Conservation (phyloP, 495 filamentous ascomycete species). For the Hypoxylon intermedium region DNA sequence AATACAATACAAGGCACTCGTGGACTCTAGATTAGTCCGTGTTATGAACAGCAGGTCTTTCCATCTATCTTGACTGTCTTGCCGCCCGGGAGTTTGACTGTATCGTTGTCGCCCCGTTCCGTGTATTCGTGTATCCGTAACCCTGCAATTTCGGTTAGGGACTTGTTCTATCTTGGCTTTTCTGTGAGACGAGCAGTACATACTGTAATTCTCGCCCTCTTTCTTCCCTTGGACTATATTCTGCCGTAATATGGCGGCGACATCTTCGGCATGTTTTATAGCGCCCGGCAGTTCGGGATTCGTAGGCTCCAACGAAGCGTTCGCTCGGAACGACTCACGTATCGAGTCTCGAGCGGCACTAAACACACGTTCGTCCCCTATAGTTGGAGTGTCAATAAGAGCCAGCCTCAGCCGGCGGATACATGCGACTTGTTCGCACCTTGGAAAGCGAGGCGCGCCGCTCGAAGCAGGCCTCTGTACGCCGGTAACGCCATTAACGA, state of each 20-base stretch:
- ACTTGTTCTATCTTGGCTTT: slow-evolving; percentile 3
- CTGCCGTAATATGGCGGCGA: slow-evolving; percentile 77
- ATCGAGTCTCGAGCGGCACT: slow-evolving; percentile 72
- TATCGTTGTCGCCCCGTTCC: slow-evolving; percentile 91
- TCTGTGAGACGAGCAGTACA: slow-evolving; percentile 37
- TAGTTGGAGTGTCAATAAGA: no score
- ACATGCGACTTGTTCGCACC: slow-evolving; percentile 58
- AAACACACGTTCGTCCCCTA: slow-evolving; percentile 73
- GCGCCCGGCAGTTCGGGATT: slow-evolving; percentile 56
- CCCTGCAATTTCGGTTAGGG: slow-evolving; percentile 55
- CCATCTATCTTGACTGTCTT: slow-evolving; percentile 54
- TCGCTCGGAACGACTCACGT: slow-evolving; percentile 72
- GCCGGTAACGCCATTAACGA: slow-evolving; percentile 71
- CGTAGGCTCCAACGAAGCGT: slow-evolving; percentile 62
- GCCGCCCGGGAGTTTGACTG: slow-evolving; percentile 66
- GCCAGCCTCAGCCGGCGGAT: no score
- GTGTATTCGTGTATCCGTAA: slow-evolving; percentile 88
- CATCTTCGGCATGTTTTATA: slow-evolving; percentile 80
- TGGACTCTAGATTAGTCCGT: slow-evolving; percentile 45
- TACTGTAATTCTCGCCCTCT: slow-evolving; percentile 70
- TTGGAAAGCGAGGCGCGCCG: slow-evolving; percentile 81
- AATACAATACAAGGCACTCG: slow-evolving; percentile 42
- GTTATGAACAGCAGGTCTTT: slow-evolving; percentile 53
- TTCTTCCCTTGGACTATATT: slow-evolving; percentile 88
- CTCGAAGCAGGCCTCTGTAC: slow-evolving; percentile 84